Base-by-base conservation (phyloP, 1,284 basidiomycete genomes). In the Cutaneotrichosporon sp. region DNA sequence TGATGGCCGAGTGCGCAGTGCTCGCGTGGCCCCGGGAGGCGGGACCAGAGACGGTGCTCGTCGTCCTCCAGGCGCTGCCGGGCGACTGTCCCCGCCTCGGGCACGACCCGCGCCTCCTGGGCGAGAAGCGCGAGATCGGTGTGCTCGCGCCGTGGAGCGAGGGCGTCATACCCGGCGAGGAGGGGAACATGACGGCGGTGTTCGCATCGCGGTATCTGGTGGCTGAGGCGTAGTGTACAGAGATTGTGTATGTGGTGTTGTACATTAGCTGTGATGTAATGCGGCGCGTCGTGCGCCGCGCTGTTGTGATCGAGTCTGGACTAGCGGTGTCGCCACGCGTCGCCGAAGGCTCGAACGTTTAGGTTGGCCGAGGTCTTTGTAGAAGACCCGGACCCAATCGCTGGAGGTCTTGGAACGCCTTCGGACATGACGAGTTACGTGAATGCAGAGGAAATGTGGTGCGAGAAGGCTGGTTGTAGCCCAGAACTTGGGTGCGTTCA, bases 131-230 rank as follows among this genome's bases (percentile, higher is more conserved):
- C 58, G 63, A 70, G 42, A 63, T 69, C 2, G 75, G 73, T 2
- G 42, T 74, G 11, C 74, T 73, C 70, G 53, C 24, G 6, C 62
- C 65, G 6, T 68, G 63, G 59, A 64, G 47, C 33, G 68, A 71
- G 47, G 38, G 59, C 2, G 49, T 54, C 1, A 13, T 70, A n/a
- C 64, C 67, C 3, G 20, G 14, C 14, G 46, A 22, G 36, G 20
- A 45, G 3, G 22, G 20, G 8, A n/a, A 55, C 9, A 14, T 20
- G 45, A n/a, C 27, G 13, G 66, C 65, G 14, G 7, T 74, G 3
- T 67, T 74, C 31, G 75, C 68, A 1, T 70, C 70, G 20, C 63
- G 76, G 24, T 78, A 74, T 58, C 63, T 78, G 25, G 66, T 78
- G 29, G 74, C 66, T 5, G 69, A 72, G 42, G 43, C 10, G 20